Evolutionary conservation across 139 green algal species (phyloP), one percentile per base, ranked within the genome.

Genomic region (Axilococcus clingmanii): DNA sequence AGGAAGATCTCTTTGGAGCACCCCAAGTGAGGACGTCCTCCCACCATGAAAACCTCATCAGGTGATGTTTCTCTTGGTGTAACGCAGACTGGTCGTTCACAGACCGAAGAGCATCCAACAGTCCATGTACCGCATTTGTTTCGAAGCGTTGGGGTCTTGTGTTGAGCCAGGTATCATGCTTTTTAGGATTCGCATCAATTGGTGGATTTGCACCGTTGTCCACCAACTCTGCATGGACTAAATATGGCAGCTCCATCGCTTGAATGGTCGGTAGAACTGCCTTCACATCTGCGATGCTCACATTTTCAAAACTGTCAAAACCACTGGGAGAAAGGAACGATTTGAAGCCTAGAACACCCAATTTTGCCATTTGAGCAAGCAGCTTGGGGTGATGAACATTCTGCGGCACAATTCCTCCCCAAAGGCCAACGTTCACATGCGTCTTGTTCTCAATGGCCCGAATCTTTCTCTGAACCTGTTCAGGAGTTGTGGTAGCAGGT

Each of bases 261-360:
- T 77, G 75, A 17, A 95, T 44, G 14, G 83, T 47, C 5, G 80
- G 80, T 44, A 95, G 59, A 8, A 78, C 82, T 2, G 65, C 63
- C 1, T 50, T 68, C 6, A 93, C 69, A 45, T 94, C 65, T 7
- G 55, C 48, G 14, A 52, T 37, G 0, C 32, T 52, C 12, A 83
- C 74, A n/a, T 83, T 72, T 17, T 48, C 27, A 40, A 97, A 97
- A 61, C 96, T 89, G 37, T 85, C 72, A 58, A 95, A 96, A 30
- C 79, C 81, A 23, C 72, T 83, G 17, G 84, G 79, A 24, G 68
- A 82, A 77, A 97, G 84, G 72, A 98, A 98, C 27, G 67, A 58
- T 64, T 97, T 98, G 73, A 98, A 89, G 14, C 91, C 91, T 23
- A 91, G 48, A 2, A 79, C 89, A 0, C 89, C 88, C 0, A 20